phyloP scores from a whole-genome alignment of 306 rosid genomes.

The Pterocarpus macrocarpus region DNA sequence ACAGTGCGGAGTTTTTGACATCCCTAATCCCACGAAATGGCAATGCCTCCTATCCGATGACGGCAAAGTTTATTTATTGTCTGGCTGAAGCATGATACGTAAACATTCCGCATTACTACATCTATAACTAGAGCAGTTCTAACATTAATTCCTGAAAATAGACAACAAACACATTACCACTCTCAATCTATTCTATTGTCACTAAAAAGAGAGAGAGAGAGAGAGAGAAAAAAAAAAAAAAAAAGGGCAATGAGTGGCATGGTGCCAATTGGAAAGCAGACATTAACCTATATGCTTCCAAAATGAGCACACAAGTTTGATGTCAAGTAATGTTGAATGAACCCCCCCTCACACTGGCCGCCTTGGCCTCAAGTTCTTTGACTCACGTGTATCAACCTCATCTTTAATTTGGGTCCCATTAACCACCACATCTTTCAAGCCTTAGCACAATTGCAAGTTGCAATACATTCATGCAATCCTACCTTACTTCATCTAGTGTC shows the following conservation, averaged over 20 bases:
- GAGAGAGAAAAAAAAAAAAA: too few relatives aligned
- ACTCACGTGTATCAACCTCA: conserved; percentile 45
- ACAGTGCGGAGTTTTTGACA: too few relatives aligned
- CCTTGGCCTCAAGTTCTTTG: conserved; percentile 45
- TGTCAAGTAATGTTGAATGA: conserved; percentile 22
- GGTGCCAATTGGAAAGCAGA: neutral
- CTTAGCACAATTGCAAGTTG: neutral
- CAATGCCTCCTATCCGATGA: neutral
- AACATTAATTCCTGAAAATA: neutral
- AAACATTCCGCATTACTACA: too few relatives aligned
- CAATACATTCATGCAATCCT: conserved; percentile 22
- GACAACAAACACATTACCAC: neutral
- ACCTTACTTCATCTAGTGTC: neutral
- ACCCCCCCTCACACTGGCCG: conserved; percentile 48
- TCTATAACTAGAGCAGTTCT: too few relatives aligned
- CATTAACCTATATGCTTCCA: neutral
- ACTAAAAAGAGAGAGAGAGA: too few relatives aligned
- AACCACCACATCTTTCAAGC: neutral
- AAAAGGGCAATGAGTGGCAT: neutral
- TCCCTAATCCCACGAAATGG: neutral
- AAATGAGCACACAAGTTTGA: conserved; percentile 18
- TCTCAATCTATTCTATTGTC: neutral
- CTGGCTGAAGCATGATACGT: too few relatives aligned
- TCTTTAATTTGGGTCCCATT: conserved; percentile 1
- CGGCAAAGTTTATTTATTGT: neutral